phyloP scores from a whole-genome alignment of 2,329 filamentous ascomycete species.

The Ilyonectria mors-panacis region DNA sequence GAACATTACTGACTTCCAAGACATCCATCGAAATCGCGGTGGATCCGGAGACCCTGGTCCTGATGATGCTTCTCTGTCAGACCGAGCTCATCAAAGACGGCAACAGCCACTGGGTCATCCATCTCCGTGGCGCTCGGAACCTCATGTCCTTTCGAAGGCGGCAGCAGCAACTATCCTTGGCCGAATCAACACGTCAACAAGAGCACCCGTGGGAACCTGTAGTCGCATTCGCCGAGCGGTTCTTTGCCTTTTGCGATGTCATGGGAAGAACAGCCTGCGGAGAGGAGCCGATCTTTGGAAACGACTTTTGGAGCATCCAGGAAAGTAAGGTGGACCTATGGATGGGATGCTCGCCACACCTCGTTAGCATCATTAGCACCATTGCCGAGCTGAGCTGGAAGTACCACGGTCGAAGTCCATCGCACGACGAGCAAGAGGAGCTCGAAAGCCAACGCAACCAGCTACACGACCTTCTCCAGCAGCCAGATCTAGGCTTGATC shows the following conservation, averaged over 20 bases:
- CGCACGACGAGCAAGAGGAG: background rate
- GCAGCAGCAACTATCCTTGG: slow-evolving; percentile 35
- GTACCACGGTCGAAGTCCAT: background rate
- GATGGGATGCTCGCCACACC: slow-evolving; percentile 64
- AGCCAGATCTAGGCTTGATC: background rate
- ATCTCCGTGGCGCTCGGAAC: slow-evolving; percentile 63
- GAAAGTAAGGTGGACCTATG: slow-evolving; percentile 54
- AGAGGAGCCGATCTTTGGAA: slow-evolving; percentile 61
- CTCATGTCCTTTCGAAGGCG: slow-evolving; percentile 57
- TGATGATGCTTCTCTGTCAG: slow-evolving; percentile 46
- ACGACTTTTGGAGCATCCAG: slow-evolving; percentile 60
- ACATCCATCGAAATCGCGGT: slow-evolving; percentile 27
- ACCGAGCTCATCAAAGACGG: slow-evolving; percentile 45
- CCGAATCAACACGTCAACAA: background rate
- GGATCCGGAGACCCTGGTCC: slow-evolving; percentile 40
- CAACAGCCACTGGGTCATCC: slow-evolving; percentile 59
- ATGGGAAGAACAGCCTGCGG: slow-evolving; percentile 66
- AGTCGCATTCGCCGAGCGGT: slow-evolving; percentile 58
- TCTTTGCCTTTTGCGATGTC: slow-evolving; percentile 67
- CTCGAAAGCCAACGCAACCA: background rate
- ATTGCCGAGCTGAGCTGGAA: slow-evolving; percentile 58
- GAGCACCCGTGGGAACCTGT: slow-evolving; percentile 24
- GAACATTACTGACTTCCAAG: slow-evolving; percentile 10
- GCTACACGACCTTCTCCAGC: slow-evolving; percentile 5
- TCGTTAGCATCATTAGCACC: slow-evolving; percentile 62